Evolutionary conservation across 2,329 filamentous ascomycete genomes (phyloP), one percentile per base, ranked within the genome.

Genomic region (Exophiala aquamarina): DNA sequence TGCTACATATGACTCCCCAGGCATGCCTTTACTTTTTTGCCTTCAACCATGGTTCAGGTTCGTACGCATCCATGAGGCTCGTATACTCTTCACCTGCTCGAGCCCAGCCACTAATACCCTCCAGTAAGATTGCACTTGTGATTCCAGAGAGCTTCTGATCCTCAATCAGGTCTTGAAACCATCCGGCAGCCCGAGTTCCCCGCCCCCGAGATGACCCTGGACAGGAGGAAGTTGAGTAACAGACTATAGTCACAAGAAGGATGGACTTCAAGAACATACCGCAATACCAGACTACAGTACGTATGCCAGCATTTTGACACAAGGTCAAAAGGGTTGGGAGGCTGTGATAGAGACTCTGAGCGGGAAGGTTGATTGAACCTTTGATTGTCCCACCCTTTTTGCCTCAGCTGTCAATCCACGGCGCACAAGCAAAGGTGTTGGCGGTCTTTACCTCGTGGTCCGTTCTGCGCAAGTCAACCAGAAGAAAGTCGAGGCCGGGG

Each of bases 301-400:
- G 59, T 5, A 69, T 58, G 2, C 56, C 58, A n/a, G 61, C 62
- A 17, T 54, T 59, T 9, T 58, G 55, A 3, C 70, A 56, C 17
- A 71, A 46, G 2, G 48, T 50, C 47, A 68, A 68, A n/a, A 71
- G 33, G 1, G 64, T 66, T 19, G 69, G 63, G 3, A 71, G 50
- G 2, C 63, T 62, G 4, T 60, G 62, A 40, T 68, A 70, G 2
- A 72, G 55, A 46, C 61, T 70, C 50, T 72, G 68, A 1, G 68
- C 68, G 1, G 67, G 68, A 1, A 70, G 60, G 45, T 71, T 71
- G 19, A 85, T 69, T 1, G 81, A 82, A 2, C 74, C 75, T 13
- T 66, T 66, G 46, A 86, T 77, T 0, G 81, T 83, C 26, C 81
- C 82, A 15, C 83, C 82, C 78, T 79, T 49, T 7, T 42, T 23